Evolutionary conservation across 257 asterid genomes (phyloP).

Genomic region (Lithospermum erythrorhizon): DNA sequence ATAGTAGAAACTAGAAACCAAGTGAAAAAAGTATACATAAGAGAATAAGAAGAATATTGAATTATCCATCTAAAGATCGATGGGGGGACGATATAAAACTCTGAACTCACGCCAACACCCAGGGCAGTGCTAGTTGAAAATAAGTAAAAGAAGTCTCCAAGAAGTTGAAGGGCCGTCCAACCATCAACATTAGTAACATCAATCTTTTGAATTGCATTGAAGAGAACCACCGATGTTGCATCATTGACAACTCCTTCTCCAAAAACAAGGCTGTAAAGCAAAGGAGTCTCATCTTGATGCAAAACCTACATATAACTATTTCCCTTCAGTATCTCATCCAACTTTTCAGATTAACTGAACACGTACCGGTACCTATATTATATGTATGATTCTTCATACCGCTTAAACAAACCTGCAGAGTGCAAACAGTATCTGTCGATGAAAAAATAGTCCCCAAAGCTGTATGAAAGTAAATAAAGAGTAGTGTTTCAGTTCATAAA

Average conservation of each 20-base stretch:
- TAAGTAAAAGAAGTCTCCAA: constrained; percentile 62
- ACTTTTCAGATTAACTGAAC: constrained; percentile 1
- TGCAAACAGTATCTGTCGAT: constrained; percentile 93
- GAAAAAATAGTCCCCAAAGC: constrained; percentile 85
- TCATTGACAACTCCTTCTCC: constrained; percentile 99
- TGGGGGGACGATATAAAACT: neutral
- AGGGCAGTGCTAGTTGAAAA: constrained; percentile 87
- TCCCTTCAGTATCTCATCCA: constrained; percentile 4
- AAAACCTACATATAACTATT: constrained; percentile 40
- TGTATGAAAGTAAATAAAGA: constrained; percentile 15
- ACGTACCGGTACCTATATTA: neutral
- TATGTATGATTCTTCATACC: neutral
- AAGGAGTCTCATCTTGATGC: constrained; percentile 90
- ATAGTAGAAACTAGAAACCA: too few relatives aligned
- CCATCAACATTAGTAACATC: constrained; percentile 52
- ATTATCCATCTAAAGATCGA: neutral
- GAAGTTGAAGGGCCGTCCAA: constrained; percentile 43
- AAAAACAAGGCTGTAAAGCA: constrained; percentile 84
- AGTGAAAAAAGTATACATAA: neutral
- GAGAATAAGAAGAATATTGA: neutral
- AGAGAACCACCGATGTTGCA: constrained; percentile 91
- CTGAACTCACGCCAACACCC: constrained; percentile 63
- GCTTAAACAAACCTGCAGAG: constrained; percentile 57
- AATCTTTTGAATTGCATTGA: constrained; percentile 83
- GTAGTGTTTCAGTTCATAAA: neutral